These are phyloP conservation scores for Fonsecaea multimorphosa DNA, from an alignment of 2,329 filamentous ascomycete genomes.

Conservation along the genomic window DNA sequence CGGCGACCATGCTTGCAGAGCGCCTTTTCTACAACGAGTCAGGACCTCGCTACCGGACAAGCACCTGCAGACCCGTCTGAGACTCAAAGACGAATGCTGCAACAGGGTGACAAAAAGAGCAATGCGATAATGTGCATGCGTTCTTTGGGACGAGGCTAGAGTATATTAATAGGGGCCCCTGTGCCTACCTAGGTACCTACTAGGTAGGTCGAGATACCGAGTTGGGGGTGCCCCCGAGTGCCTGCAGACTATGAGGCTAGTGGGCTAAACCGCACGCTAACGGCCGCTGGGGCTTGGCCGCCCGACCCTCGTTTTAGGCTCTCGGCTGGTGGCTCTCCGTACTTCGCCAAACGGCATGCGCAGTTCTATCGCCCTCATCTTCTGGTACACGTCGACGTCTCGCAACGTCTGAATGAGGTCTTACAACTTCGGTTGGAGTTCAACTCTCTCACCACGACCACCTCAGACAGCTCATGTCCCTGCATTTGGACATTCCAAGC, in stretches of 20 bases:
- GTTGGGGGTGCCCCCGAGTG: no score
- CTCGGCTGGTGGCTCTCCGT: conserved; percentile 1
- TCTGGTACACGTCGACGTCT: conserved; percentile 5
- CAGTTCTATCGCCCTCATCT: neutral
- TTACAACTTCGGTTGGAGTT: conserved; percentile 5
- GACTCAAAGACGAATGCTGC: no score
- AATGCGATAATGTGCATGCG: no score
- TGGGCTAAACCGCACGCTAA: neutral
- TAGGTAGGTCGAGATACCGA: no score
- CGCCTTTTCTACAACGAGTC: no score
- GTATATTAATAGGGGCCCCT: no score
- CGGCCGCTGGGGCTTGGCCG: neutral
- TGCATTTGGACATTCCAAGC: neutral
- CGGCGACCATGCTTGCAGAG: no score
- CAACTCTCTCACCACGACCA: neutral
- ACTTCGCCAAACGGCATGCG: neutral
- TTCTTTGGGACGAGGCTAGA: no score
- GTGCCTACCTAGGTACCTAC: no score
- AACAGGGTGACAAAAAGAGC: no score
- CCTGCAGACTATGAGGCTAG: neutral
- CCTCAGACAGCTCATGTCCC: neutral
- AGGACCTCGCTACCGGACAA: no score
- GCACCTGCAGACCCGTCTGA: no score
- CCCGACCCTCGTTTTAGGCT: conserved; percentile 2
- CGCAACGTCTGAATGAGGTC: neutral